Base-by-base conservation (phyloP, 2,329 filamentous ascomycete species). In the Fragosphaeria purpurea region DNA sequence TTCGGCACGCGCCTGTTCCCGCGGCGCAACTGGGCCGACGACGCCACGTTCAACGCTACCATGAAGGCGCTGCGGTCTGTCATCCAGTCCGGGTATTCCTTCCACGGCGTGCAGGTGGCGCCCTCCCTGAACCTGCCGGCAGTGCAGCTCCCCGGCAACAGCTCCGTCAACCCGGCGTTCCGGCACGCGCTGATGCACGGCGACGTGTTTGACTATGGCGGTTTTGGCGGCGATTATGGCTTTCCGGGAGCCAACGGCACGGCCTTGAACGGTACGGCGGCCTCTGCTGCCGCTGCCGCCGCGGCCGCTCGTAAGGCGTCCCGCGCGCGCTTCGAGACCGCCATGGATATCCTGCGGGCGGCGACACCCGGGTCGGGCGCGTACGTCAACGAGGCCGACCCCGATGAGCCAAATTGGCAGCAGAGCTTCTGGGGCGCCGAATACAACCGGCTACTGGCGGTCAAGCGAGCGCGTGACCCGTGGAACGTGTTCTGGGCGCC, bases 1-100 rank as follows among this genome's bases (percentile, higher is more conserved):
- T 63, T 62, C 53, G 56, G 50, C 39, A 60, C 57, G 4, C 57
- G 61, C 0, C 56, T 63, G 10, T 59, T 60, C 48, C 61, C 61
- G 7, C 47, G 55, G 5, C 42, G 22, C 22, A 57, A 59, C 50
- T 62, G 57, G 56, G 47, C 50, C 4, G 42, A 54, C 42, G 50
- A 54, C 35, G 37, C 37, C 4, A 44, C 53, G 1, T 63, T 55
- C 52, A 50, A 53, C n/a, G 44, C 45, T 1, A 56, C 55, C 9
- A 57, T 61, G 41, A 41, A 47, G 6, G 51, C 59, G 6, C 54
- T 63, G 45, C 58, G 58, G 22, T 13, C 41, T 4, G 55, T 50
- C 32, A 55, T 62, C 41, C 54, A 60, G 42, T 55, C 56, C 4
- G 57, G 57, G 2, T 60, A 60, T 44, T 53, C 50, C 22, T 61